Evolutionary conservation across 176 grass and related monocot species (phyloP).

Genomic region (Puccinellia tenuiflora): DNA sequence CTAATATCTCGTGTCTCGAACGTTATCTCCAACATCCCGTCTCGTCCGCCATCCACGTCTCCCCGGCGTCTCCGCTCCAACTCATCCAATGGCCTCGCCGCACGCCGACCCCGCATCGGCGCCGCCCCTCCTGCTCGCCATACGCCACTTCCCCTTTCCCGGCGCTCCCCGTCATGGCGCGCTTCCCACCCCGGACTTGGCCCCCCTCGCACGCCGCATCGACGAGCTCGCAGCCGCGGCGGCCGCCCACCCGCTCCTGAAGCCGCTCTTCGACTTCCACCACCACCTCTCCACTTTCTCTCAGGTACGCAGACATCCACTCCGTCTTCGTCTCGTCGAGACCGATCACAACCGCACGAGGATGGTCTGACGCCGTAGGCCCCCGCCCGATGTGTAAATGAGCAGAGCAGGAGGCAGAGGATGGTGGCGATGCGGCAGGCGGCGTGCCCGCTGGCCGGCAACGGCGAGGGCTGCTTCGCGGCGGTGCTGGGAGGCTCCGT

Average conservation of each 20-base stretch:
- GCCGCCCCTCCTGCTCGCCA: constrained; percentile 58
- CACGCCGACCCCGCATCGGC: constrained; percentile 30
- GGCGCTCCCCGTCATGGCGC: constrained; percentile 1
- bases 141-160: constrained; percentile 35
- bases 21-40: constrained; percentile 24
- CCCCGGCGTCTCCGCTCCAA: neutral
- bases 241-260: constrained; percentile 58
- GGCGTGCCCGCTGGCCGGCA: constrained; percentile 15
- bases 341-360: neutral
- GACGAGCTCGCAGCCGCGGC: constrained; percentile 49
- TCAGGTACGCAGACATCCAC: constrained; percentile 33
- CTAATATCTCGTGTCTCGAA: neutral
- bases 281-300: constrained; percentile 58
- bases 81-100: constrained; percentile 30
- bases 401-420: constrained; percentile 39
- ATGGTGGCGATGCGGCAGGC: constrained; percentile 30
- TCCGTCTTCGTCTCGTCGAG: neutral
- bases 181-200: constrained; percentile 25
- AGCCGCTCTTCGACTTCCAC: constrained; percentile 50
- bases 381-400: neutral
- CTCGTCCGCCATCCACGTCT: constrained; percentile 7
- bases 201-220: constrained; percentile 45
- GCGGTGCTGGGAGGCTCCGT: constrained; percentile 78
- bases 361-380: neutral
- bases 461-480: constrained; percentile 51